Evolutionary conservation across 2,329 filamentous ascomycete genomes (phyloP).

Genomic region (Aureobasidium sp.): DNA sequence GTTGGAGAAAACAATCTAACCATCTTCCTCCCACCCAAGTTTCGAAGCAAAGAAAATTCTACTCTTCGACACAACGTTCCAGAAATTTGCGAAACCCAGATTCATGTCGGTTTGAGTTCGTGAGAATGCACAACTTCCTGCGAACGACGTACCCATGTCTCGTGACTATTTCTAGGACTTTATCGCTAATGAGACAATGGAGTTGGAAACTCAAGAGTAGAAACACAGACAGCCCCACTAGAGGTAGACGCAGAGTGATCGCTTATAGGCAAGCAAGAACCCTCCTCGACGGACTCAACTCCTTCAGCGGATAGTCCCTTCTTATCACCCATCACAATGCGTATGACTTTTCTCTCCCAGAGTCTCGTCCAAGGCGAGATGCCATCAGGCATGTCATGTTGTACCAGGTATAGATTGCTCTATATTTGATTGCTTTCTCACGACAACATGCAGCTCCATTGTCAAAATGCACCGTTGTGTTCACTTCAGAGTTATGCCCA

Average conservation of each 20-base stretch:
- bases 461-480: background rate
- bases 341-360: background rate
- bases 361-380: background rate
- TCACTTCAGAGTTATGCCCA: background rate
- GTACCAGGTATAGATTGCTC: background rate
- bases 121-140: background rate
- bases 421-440: background rate
- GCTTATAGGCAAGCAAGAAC: background rate
- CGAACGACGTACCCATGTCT: background rate
- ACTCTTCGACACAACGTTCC: background rate
- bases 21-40: background rate
- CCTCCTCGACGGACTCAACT: background rate
- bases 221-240: background rate
- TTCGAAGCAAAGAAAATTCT: background rate
- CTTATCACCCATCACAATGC: background rate
- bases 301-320: background rate
- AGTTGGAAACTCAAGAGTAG: background rate
- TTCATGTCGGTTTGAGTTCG: background rate
- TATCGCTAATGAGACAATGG: background rate
- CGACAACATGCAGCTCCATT: background rate
- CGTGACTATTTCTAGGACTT: background rate
- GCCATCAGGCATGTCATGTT: too few relatives aligned
- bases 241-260: background rate
- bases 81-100: background rate
- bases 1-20: constrained; percentile 5